Conservation (phyloP, 352 stramenopile genomes). For the Phytophthora multivora region DNA sequence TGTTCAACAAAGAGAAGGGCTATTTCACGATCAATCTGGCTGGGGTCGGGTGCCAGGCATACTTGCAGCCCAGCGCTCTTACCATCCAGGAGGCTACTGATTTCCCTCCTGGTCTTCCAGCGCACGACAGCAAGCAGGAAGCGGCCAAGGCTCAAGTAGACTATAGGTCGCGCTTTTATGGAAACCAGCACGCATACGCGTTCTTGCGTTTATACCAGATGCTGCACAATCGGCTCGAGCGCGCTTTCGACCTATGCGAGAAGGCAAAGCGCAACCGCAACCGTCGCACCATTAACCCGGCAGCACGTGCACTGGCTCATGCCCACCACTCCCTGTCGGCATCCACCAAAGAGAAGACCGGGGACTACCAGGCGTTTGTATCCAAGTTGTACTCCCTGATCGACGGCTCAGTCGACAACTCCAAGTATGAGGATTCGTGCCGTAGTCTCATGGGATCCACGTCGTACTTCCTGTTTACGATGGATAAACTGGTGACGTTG, state of each 20-base stretch:
- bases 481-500: conserved; percentile 88
- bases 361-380: conserved; percentile 88
- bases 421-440: conserved; percentile 91
- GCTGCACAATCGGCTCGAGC: conserved; percentile 84
- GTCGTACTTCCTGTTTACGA: conserved; percentile 92
- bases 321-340: conserved; percentile 60
- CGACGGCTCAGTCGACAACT: conserved; percentile 85
- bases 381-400: conserved; percentile 89
- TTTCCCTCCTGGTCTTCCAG: conserved; percentile 68
- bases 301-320: conserved; percentile 77
- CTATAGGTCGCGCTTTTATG: conserved; percentile 69
- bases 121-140: conserved; percentile 66
- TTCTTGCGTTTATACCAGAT: conserved; percentile 91
- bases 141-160: conserved; percentile 43
- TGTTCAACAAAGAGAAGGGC: conserved; percentile 67
- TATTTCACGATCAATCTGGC: conserved; percentile 74
- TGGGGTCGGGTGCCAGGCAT: conserved; percentile 60
- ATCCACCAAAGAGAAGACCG: conserved; percentile 69
- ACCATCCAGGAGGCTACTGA: conserved; percentile 79
- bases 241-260: conserved; percentile 82
- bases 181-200: conserved; percentile 87
- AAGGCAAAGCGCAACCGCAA: conserved; percentile 87
- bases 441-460: conserved; percentile 89
- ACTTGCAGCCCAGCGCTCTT: conserved; percentile 74
- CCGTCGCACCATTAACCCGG: conserved; percentile 87